Evolutionary conservation across 345 rosid genomes (phyloP), one percentile per base, ranked within the genome.

Genomic region (Pelargonium nanum): DNA sequence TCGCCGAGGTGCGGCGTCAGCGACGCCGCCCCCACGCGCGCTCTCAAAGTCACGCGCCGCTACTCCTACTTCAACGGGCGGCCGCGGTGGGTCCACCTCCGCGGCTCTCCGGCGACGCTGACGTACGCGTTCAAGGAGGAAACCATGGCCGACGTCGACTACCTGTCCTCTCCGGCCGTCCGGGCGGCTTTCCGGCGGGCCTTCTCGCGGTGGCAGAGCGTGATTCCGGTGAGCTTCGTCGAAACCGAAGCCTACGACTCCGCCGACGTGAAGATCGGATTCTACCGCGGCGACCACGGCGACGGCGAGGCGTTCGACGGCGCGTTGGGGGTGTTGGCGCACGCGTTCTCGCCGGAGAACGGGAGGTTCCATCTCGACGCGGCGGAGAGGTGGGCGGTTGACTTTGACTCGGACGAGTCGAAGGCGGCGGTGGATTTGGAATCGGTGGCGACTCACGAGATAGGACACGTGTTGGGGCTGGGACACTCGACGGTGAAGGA

Each of bases 391-490:
- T 80, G 76, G 78, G 4, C 61, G 1, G 70, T 44, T 1, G 60
- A 63, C 1, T 15, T 15, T 0, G 48, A 40, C 48, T 2, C 15
- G 15, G 15, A 15, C 1, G 48, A 40, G 48, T 40, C 48, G 17
- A 54, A 53, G 24, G 4, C 52, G 0, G 45, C 61, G 1, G 22
- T 17, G 1, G 62, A 72, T 17, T 13, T 68, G 56, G 74, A 65
- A 56, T 53, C 78, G 0, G 61, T 75, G 8, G 86, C 74, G 0
- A 20, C 76, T 57, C 81, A 78, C 53, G 86, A 81, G 58, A 74
- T 76, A 0, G 81, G 81, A 0, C 86, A 81, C 60, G 68, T 70
- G 16, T 76, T 78, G 0, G 81, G 81, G 7, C 75, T 78, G 2
- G 50, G 2, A 0, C 86, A 81, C 61, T 76, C 80, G 24, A 23